phyloP scores from a whole-genome alignment of 352 stramenopile genomes.

The Globisporangium paroecandrum region DNA sequence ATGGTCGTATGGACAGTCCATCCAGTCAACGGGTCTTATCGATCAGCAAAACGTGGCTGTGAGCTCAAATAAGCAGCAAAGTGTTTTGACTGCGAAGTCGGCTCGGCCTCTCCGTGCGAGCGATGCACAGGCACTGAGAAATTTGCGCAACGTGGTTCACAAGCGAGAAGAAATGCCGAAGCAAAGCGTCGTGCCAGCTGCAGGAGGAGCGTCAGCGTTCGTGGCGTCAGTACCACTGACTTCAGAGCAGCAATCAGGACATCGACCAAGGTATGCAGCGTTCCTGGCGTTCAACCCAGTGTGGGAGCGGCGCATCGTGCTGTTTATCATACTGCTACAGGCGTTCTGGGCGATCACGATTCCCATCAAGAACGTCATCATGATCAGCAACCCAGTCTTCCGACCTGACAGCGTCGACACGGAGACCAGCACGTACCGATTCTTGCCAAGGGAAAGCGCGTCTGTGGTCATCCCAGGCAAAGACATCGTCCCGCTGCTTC shows the following conservation, averaged over 20 bases:
- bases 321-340: slow-evolving; percentile 24
- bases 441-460: background rate
- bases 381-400: slow-evolving; percentile 31
- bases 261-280: background rate
- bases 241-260: background rate
- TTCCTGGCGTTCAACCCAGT: slow-evolving; percentile 2
- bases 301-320: slow-evolving; percentile 15
- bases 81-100: background rate
- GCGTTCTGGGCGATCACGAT: slow-evolving; percentile 32
- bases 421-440: slow-evolving; percentile 15
- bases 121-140: background rate
- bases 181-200: background rate
- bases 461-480: slow-evolving; percentile 12
- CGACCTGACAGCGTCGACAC: slow-evolving; percentile 22
- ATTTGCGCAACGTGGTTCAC: background rate
- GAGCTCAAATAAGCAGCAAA: background rate
- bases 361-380: slow-evolving; percentile 41
- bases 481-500: slow-evolving; percentile 20
- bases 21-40: background rate
- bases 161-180: background rate
- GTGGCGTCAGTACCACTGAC: background rate
- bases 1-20: background rate
- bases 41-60: background rate
- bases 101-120: background rate
- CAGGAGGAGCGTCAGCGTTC: background rate